Percentiles rank a stretch among this genome's conserved stretches.
phyloP scores from a whole-genome alignment of 495 filamentous ascomycete species.

The Hypoxylon subgilvum region DNA sequence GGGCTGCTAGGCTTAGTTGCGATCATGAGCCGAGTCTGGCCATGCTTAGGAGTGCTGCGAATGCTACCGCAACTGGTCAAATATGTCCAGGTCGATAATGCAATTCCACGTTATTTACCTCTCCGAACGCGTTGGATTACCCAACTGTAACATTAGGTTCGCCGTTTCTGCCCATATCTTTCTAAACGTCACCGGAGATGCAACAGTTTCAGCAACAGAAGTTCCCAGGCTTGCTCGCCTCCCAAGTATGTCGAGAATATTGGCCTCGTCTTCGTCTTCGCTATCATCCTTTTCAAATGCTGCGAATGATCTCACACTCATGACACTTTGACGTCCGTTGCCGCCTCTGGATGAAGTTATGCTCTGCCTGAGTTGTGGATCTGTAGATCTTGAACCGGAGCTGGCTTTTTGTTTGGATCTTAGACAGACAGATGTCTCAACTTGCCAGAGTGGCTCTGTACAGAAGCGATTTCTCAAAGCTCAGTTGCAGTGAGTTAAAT shows the following conservation, averaged over 20 bases:
- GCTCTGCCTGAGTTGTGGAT: neutral
- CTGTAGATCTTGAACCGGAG: neutral
- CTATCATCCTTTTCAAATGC: slow-evolving; percentile 20
- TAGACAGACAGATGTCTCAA: too few relatives aligned
- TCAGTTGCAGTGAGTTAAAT: too few relatives aligned
- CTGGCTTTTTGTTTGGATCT: neutral
- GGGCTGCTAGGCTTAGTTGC: neutral
- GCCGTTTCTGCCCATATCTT: slow-evolving; percentile 30
- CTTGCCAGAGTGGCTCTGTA: too few relatives aligned
- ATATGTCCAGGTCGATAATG: neutral
- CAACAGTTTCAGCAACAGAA: slow-evolving; percentile 17
- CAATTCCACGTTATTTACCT: neutral
- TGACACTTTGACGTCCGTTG: neutral
- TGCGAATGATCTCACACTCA: slow-evolving; percentile 26
- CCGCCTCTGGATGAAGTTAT: neutral
- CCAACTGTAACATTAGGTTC: neutral
- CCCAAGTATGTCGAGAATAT: slow-evolving; percentile 14
- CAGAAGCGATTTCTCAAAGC: too few relatives aligned
- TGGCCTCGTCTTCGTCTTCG: neutral
- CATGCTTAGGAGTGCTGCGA: slow-evolving; percentile 10
- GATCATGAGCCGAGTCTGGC: neutral
- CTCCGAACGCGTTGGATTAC: neutral
- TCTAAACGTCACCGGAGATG: slow-evolving; percentile 22
- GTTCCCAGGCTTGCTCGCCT: slow-evolving; percentile 10
- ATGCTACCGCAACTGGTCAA: slow-evolving; percentile 8